A percentile compares a stretch with the other conserved stretches of the same genome.
phyloP scores from a whole-genome alignment of 2,329 filamentous ascomycete species.

The Leptographium lundbergii region DNA sequence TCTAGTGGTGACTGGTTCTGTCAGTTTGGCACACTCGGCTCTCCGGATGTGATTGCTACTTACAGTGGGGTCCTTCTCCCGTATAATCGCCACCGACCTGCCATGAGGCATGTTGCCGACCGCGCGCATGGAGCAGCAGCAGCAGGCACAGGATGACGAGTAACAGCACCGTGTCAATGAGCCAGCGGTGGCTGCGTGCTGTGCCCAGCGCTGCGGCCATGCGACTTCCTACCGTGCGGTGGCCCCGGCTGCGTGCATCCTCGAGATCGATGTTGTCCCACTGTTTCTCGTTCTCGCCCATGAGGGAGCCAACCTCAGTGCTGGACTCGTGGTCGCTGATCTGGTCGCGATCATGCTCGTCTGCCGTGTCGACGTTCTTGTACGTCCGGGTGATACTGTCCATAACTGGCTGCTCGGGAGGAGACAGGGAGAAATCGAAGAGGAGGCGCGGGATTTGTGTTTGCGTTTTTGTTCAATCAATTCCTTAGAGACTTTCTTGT shows the following conservation, averaged over 20 bases:
- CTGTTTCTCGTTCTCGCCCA: constrained; percentile 18
- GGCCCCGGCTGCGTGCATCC: constrained; percentile 3
- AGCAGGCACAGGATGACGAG: constrained; percentile 19
- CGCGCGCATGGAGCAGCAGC: constrained; percentile 9
- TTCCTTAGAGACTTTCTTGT: not conserved
- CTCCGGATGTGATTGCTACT: not conserved
- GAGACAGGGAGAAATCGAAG: not conserved
- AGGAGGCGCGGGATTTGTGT: not conserved
- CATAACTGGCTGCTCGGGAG: not conserved
- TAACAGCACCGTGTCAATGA: constrained; percentile 20
- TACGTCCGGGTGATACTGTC: not conserved
- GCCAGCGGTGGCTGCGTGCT: constrained; percentile 17
- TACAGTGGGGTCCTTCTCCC: constrained; percentile 23
- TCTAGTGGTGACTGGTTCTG: constrained; percentile 19
- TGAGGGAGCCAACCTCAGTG: constrained; percentile 23
- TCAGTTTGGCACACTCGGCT: not conserved
- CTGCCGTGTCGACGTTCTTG: constrained; percentile 1
- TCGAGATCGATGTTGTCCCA: constrained; percentile 13
- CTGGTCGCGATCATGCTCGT: not conserved
- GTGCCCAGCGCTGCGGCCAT: not conserved
- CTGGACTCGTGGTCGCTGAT: constrained; percentile 11
- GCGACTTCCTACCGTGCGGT: not conserved
- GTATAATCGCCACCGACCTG: constrained; percentile 27
- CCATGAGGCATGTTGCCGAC: constrained; percentile 8
- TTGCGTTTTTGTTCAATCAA: not conserved